A percentile compares a stretch with the other conserved stretches of the same genome.
phyloP scores from a whole-genome alignment of 768 basidiomycete species.

The Pleurotus eryngii region DNA sequence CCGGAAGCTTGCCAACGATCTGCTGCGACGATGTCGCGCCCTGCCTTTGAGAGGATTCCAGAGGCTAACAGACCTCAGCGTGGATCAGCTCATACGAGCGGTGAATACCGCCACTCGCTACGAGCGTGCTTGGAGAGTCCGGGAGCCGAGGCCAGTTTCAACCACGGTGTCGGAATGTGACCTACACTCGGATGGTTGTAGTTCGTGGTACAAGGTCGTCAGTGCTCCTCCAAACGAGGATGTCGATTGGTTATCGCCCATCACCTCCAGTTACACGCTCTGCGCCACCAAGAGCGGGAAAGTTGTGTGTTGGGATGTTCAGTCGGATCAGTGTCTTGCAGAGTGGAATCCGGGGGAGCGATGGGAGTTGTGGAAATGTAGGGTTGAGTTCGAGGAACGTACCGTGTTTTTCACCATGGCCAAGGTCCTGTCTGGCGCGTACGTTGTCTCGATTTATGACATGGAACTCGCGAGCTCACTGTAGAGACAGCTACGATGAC shows the following conservation, averaged over 20 bases:
- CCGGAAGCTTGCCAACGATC: slow-evolving; percentile 56
- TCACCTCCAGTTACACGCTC: slow-evolving; percentile 73
- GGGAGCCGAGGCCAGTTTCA: slow-evolving; percentile 52
- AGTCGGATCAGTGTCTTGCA: slow-evolving; percentile 54
- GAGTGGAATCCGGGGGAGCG: slow-evolving; percentile 63
- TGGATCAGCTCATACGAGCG: slow-evolving; percentile 54
- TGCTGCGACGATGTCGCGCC: slow-evolving; percentile 65
- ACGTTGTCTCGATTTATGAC: slow-evolving; percentile 20
- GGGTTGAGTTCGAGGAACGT: slow-evolving; percentile 70
- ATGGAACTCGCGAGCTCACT: slow-evolving; percentile 1
- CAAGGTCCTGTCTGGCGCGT: slow-evolving; percentile 51
- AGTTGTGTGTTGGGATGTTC: slow-evolving; percentile 76
- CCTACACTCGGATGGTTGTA: not conserved
- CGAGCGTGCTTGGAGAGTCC: slow-evolving; percentile 59
- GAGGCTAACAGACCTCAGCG: slow-evolving; percentile 61
- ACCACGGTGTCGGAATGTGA: slow-evolving; percentile 20
- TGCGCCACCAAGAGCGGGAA: slow-evolving; percentile 75
- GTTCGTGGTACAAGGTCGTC: slow-evolving; percentile 64
- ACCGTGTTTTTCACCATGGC: slow-evolving; percentile 78
- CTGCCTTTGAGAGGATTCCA: slow-evolving; percentile 70
- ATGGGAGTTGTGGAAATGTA: slow-evolving; percentile 78
- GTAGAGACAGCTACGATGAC: slow-evolving; percentile 48
- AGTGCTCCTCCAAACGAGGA: slow-evolving; percentile 64
- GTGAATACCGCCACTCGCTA: slow-evolving; percentile 62
- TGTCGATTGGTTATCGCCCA: slow-evolving; percentile 75